Conservation (phyloP, 495 filamentous ascomycete species). For the Rhypophila decipiens region DNA sequence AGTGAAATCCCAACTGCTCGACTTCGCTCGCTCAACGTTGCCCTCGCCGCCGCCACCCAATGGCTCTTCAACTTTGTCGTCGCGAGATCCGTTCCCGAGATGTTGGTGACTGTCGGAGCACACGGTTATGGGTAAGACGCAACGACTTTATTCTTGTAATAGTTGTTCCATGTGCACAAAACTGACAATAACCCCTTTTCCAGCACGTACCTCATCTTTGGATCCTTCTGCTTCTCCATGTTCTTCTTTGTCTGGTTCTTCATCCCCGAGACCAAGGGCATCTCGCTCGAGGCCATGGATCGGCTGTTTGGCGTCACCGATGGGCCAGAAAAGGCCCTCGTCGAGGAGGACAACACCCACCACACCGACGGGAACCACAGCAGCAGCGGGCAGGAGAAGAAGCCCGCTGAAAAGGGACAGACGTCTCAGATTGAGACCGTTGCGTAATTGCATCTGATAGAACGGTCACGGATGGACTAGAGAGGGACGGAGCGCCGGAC, state of each 20-base stretch:
- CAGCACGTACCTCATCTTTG: conserved; percentile 49
- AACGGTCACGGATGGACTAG: no score
- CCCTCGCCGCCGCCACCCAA: conserved; percentile 61
- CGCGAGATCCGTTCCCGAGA: conserved; percentile 53
- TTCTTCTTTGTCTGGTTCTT: conserved; percentile 65
- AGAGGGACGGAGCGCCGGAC: no score
- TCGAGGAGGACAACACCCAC: conserved; percentile 1
- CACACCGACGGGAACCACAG: not conserved
- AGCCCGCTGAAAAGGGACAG: not conserved
- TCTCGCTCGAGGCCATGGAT: conserved; percentile 36
- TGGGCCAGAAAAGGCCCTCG: conserved; percentile 9
- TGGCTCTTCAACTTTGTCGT: conserved; percentile 71
- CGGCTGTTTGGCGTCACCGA: conserved; percentile 29
- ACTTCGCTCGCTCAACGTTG: conserved; percentile 64
- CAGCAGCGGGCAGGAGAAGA: not conserved
- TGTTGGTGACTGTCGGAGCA: conserved; percentile 57
- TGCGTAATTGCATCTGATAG: no score
- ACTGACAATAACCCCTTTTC: not conserved
- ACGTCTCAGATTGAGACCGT: not conserved
- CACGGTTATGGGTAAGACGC: conserved; percentile 50
- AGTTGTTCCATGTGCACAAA: no score
- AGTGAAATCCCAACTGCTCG: conserved; percentile 69
- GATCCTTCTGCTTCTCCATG: conserved; percentile 61
- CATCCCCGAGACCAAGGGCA: conserved; percentile 64
- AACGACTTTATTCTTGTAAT: no score